A percentile compares a stretch with the other conserved stretches of the same genome.
Conservation (phyloP, 2,329 filamentous ascomycete species). For the Ophiobolus disseminans region DNA sequence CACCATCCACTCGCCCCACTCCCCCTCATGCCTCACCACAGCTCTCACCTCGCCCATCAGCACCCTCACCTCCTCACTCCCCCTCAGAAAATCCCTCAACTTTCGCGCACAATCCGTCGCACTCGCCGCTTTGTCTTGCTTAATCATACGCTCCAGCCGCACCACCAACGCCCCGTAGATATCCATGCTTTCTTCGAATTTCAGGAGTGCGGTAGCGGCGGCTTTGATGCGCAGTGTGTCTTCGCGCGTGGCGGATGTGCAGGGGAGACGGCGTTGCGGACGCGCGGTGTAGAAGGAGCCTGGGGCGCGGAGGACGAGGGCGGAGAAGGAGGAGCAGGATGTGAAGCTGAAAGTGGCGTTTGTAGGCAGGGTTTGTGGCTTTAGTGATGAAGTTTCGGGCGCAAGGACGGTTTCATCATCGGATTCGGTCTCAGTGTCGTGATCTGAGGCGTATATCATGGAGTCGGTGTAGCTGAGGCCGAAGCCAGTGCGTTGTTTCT, state of each 20-base stretch:
- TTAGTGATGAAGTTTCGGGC: background rate
- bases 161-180: conserved; percentile 22
- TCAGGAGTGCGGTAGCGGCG: conserved; percentile 23
- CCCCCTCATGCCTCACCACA: conserved; percentile 35
- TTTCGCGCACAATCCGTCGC: conserved; percentile 17
- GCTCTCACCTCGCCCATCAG: conserved; percentile 29
- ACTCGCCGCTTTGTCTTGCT: conserved; percentile 1
- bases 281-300: conserved; percentile 26
- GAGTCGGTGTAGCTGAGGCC: conserved; percentile 35
- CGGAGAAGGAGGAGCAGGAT: conserved; percentile 18
- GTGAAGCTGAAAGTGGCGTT: background rate
- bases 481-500: conserved; percentile 25
- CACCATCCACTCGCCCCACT: conserved; percentile 41
- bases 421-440: conserved; percentile 14
- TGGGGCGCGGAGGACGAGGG: conserved; percentile 30
- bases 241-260: conserved; percentile 30
- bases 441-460: conserved; percentile 10
- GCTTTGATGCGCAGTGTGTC: conserved; percentile 28
- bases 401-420: conserved; percentile 16
- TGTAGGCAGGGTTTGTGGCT: conserved; percentile 1
- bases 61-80: conserved; percentile 21
- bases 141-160: conserved; percentile 35
- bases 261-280: conserved; percentile 23
- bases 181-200: conserved; percentile 24
- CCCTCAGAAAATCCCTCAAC: conserved; percentile 25